A percentile compares a stretch with the other conserved stretches of the same genome.
phyloP scores from a whole-genome alignment of 2,329 filamentous ascomycete species.

The Xylaria sp. region DNA sequence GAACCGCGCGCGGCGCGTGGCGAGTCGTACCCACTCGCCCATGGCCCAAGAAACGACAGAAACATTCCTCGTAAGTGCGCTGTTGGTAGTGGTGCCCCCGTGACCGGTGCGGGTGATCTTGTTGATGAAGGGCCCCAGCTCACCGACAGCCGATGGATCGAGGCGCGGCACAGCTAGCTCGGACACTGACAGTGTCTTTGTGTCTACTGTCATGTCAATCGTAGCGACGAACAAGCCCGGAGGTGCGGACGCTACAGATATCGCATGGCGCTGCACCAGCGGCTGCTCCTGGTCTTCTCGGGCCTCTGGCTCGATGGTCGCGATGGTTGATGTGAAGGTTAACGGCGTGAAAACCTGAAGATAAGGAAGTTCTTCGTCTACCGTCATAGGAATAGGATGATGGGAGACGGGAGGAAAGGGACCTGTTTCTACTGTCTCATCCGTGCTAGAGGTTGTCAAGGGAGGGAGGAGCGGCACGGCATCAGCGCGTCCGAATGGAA shows the following conservation, averaged over 20 bases:
- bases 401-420: slow-evolving; percentile 62
- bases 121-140: slow-evolving; percentile 61
- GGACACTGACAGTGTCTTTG: slow-evolving; percentile 56
- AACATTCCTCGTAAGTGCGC: slow-evolving; percentile 61
- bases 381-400: slow-evolving; percentile 65
- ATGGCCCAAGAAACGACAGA: slow-evolving; percentile 69
- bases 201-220: slow-evolving; percentile 64
- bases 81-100: slow-evolving; percentile 46
- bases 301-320: slow-evolving; percentile 47
- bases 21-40: slow-evolving; percentile 69
- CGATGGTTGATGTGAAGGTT: slow-evolving; percentile 61
- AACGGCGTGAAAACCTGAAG: slow-evolving; percentile 75
- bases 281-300: slow-evolving; percentile 28
- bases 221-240: slow-evolving; percentile 63
- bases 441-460: slow-evolving; percentile 26
- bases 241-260: slow-evolving; percentile 57
- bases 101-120: slow-evolving; percentile 46
- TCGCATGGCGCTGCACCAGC: slow-evolving; percentile 59
- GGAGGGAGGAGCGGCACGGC: slow-evolving; percentile 36
- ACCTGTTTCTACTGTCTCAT: slow-evolving; percentile 40
- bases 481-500: slow-evolving; percentile 55
- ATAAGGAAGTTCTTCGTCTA: slow-evolving; percentile 70
- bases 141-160: slow-evolving; percentile 62
- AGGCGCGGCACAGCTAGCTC: slow-evolving; percentile 60
- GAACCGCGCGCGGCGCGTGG: slow-evolving; percentile 64